phyloP scores from a whole-genome alignment of 2,329 filamentous ascomycete species.

The Aspergillus transmontanensis region DNA sequence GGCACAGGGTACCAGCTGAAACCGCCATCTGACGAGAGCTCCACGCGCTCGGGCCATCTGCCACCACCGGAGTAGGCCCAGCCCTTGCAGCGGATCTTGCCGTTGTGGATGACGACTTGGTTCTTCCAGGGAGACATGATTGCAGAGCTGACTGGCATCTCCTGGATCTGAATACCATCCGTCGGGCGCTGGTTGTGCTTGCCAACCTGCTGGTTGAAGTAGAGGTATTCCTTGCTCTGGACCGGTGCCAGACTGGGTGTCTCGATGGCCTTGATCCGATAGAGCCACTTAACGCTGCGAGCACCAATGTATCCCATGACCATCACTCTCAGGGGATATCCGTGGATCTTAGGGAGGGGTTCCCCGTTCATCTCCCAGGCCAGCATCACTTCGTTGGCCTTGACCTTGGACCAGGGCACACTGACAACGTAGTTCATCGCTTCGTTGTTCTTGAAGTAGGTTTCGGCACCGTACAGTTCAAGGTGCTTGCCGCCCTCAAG shows the following conservation, averaged over 20 bases:
- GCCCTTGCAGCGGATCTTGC: constrained; percentile 58
- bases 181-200: constrained; percentile 65
- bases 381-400: constrained; percentile 66
- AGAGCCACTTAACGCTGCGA: constrained; percentile 65
- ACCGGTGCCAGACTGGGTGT: constrained; percentile 61
- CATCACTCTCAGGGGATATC: constrained; percentile 63
- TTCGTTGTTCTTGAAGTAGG: constrained; percentile 70
- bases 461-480: constrained; percentile 71
- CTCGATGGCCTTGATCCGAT: constrained; percentile 62
- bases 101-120: constrained; percentile 63
- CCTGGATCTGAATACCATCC: constrained; percentile 68
- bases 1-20: constrained; percentile 67
- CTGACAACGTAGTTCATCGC: constrained; percentile 69
- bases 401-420: constrained; percentile 69
- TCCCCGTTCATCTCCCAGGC: constrained; percentile 74
- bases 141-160: constrained; percentile 69
- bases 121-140: constrained; percentile 67
- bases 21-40: constrained; percentile 65
- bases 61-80: constrained; percentile 64
- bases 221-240: constrained; percentile 67
- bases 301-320: constrained; percentile 71
- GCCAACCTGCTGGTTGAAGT: constrained; percentile 68
- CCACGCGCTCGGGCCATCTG: constrained; percentile 64
- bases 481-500: constrained; percentile 60
- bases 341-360: constrained; percentile 65